Evolutionary conservation across 495 filamentous ascomycete genomes (phyloP), one percentile per base, ranked within the genome.

Genomic region (Penicillium cinerascens): DNA sequence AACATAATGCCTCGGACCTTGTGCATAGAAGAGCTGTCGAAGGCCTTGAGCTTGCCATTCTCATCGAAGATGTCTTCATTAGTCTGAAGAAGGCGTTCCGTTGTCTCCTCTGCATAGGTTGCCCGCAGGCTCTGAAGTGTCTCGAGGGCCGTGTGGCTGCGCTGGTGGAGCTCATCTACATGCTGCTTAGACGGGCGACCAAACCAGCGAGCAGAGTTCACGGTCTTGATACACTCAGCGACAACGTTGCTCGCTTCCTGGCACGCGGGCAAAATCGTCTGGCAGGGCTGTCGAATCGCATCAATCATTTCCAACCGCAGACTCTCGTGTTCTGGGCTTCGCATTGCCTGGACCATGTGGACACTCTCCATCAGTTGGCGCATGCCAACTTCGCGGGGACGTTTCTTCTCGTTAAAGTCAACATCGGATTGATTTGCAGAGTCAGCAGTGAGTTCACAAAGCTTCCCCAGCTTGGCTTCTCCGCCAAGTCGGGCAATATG

Each of bases 141-240:
- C 26, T 56, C 45, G 15, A 69, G 23, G 1, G 46, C 41, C 6
- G 59, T 33, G n/a, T 55, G 37, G 26, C 47, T 52, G 27, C 51
- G 56, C 25, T 58, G 46, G 11, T 35, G 7, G 6, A 61, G 52
- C 22, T 61, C 55, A 22, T 58, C 47, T n/a, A 63, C 36, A 0
- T 36, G 47, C 40, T 61, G 40, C 35, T 62, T 48, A 7, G 64
- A 58, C 2, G 55, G 42, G 3, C 59, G 50, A 11, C 59, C 51
- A 45, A 69, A 64, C 62, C 65, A 66, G 21, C 66, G 55, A 6
- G 47, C 23, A n/a, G 54, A 50, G 41, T 69, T 69, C 1, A 66
- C 55, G 3, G 55, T 49, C 40, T 65, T 45, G 13, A 69, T 54
- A 16, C 50, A 50, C 11, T 66, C 56, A 8, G 56, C 60, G 17